Base-by-base conservation (phyloP, 805 yeast genomes). In the Candida sakaeoensis region DNA sequence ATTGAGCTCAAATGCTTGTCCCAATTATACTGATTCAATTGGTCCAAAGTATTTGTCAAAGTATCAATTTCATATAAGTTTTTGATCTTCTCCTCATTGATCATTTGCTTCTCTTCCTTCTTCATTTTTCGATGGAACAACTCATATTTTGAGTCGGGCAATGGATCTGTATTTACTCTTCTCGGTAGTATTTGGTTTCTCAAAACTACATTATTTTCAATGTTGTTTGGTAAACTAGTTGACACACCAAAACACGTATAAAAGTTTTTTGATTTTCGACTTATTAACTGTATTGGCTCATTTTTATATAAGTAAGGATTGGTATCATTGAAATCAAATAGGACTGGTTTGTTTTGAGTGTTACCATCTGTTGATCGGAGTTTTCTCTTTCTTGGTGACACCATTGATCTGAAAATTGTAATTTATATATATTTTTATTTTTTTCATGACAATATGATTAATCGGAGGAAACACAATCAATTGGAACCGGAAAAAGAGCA, bases 91-190 rank as follows among this genome's bases (percentile, higher is more conserved):
- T 84, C 90, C 2, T 72, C 62, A 25, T 65, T 66, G 21, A 68
- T 61, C 75, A 82, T 79, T 33, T 76, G 68, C 43, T 72, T 72
- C 56, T 85, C 95, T 38, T 80, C 81, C 40, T 75, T 75, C 46
- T 74, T 76, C 79, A 82, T 76, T 28, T 74, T 68, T 30, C 70
- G 69, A 58, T 84, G 90, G 49, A 70, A 75, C 10, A 62, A 45
- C 22, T 56, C 50, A 53, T 64, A 80, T 10, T 63, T 14, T 0
- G 54, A 48, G 53, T 79, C 83, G 1, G 57, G 49, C 35, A 85
- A 59, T 4, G 79, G 77, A 41, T 67, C 73, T 5, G 29, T 49
- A 2, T 40, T 28, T 25, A 32, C 42, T 17, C 54, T 51, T 15
- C 55, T 46, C 17, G 61, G 60, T 12, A 50, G 39, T 2, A 47